These are phyloP conservation scores for Alternaria hordeiaustralica DNA, from an alignment of 2,329 filamentous ascomycete species.

Conservation along the genomic window DNA sequence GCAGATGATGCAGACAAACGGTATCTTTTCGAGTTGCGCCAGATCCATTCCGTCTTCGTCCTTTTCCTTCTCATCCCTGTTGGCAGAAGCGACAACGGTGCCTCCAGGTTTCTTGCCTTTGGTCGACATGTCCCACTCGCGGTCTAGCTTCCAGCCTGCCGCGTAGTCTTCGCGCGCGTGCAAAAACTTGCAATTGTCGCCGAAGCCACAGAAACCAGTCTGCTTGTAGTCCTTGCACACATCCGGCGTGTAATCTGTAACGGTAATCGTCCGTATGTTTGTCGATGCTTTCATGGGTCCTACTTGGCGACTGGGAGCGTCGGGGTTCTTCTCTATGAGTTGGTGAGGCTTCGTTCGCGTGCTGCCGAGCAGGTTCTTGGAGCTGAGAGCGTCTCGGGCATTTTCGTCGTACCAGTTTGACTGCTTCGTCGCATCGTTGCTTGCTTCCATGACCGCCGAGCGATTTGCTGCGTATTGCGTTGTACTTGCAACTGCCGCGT, in stretches of 20 bases:
- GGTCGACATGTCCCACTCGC: constrained; percentile 87
- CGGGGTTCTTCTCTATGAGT: constrained; percentile 82
- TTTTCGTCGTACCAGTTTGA: constrained; percentile 88
- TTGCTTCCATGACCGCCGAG: constrained; percentile 66
- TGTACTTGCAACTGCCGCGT: constrained; percentile 49
- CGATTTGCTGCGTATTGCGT: constrained; percentile 68
- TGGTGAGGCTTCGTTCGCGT: constrained; percentile 53
- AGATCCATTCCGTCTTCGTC: constrained; percentile 67
- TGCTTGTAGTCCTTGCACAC: constrained; percentile 95
- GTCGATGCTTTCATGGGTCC: constrained; percentile 88
- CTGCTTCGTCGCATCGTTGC: constrained; percentile 88
- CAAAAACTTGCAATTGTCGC: constrained; percentile 82
- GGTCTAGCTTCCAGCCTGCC: constrained; percentile 93
- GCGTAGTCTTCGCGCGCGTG: constrained; percentile 81
- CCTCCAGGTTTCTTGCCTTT: constrained; percentile 64
- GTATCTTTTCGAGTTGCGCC: constrained; percentile 79
- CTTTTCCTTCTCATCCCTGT: constrained; percentile 51
- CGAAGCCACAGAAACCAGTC: constrained; percentile 69
- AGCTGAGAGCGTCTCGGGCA: constrained; percentile 56
- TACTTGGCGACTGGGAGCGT: constrained; percentile 72
- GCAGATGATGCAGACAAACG: constrained; percentile 90
- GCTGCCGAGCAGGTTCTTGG: constrained; percentile 66
- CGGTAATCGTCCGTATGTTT: constrained; percentile 88
- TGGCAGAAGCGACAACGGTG: constrained; percentile 64
- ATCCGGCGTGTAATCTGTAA: constrained; percentile 89